phyloP scores from a whole-genome alignment of 129 eudicot species.

The Saposhnikovia divaricata region DNA sequence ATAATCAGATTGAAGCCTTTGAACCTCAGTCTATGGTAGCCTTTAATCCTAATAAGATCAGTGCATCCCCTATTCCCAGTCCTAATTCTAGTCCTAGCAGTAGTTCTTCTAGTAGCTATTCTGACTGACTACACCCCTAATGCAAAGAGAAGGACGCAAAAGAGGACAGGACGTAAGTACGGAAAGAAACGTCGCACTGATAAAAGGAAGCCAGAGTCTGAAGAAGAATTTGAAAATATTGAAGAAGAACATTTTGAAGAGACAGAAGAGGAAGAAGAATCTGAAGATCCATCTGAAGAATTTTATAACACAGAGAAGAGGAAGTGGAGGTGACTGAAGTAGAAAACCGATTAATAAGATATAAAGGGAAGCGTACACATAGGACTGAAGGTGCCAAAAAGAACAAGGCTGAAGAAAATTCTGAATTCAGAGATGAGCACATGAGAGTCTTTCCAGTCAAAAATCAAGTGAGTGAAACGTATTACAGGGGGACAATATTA shows the following conservation, averaged over 20 bases:
- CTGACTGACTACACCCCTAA: constrained; percentile 6
- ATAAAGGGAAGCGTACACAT: not conserved
- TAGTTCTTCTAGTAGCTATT: constrained; percentile 4
- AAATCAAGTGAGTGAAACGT: not conserved
- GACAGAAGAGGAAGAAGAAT: not conserved
- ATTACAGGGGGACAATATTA: not conserved
- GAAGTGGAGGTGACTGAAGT: constrained; percentile 4
- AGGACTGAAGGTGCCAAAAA: constrained; percentile 3
- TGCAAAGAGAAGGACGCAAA: not conserved
- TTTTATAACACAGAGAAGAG: not conserved
- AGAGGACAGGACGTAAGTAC: not conserved
- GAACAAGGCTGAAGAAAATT: not conserved
- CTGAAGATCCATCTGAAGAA: not conserved
- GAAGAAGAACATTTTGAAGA: constrained; percentile 10
- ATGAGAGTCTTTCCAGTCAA: no score
- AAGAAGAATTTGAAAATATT: not conserved
- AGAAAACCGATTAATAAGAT: not conserved
- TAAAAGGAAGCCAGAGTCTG: not conserved
- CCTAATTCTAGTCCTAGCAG: constrained; percentile 1
- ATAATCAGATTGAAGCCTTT: constrained; percentile 16
- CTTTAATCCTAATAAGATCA: constrained; percentile 11
- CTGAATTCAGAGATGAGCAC: not conserved
- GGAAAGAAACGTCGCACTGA: not conserved
- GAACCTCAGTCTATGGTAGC: constrained; percentile 9
- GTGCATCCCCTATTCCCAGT: not conserved